Conservation (phyloP, 2,329 filamentous ascomycete species). For the Aspergillus unguis region DNA sequence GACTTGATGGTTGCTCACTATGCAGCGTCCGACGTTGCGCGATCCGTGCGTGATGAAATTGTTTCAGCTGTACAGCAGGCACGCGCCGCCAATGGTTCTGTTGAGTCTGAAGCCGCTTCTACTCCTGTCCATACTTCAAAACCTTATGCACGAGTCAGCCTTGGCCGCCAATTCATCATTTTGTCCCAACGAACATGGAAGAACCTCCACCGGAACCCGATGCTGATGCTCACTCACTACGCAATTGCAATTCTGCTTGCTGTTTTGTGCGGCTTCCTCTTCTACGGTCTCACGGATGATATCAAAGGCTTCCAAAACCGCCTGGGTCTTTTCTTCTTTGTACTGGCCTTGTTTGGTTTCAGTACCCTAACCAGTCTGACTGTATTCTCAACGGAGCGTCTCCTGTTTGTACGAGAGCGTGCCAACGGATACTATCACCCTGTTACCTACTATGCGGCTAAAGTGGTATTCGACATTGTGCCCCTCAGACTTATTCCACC, state of each 20-base stretch:
- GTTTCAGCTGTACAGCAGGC: constrained; percentile 63
- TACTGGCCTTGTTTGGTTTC: constrained; percentile 93
- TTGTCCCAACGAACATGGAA: constrained; percentile 90
- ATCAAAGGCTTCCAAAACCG: constrained; percentile 98
- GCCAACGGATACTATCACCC: constrained; percentile 97
- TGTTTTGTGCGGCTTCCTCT: constrained; percentile 90
- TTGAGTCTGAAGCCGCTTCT: constrained; percentile 54
- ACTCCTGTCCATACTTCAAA: constrained; percentile 60
- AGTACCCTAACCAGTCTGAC: constrained; percentile 91
- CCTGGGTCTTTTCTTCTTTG: constrained; percentile 94
- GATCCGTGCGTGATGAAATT: constrained; percentile 74
- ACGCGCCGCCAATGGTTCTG: constrained; percentile 64
- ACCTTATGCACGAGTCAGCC: constrained; percentile 78
- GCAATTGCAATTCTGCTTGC: constrained; percentile 93
- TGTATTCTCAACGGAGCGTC: constrained; percentile 85
- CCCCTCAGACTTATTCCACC: constrained; percentile 92
- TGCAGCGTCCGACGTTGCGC: constrained; percentile 71
- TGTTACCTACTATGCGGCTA: constrained; percentile 88
- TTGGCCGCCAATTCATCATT: constrained; percentile 79
- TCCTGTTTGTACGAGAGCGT: constrained; percentile 87
- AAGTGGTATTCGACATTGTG: constrained; percentile 97
- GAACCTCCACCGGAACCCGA: constrained; percentile 94
- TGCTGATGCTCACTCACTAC: constrained; percentile 98
- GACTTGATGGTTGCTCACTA: constrained; percentile 78
- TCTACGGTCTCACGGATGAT: constrained; percentile 93